Percentiles rank a stretch among this genome's conserved stretches.
phyloP scores from a whole-genome alignment of 768 basidiomycete genomes.

The Tylopilus subfusipes region DNA sequence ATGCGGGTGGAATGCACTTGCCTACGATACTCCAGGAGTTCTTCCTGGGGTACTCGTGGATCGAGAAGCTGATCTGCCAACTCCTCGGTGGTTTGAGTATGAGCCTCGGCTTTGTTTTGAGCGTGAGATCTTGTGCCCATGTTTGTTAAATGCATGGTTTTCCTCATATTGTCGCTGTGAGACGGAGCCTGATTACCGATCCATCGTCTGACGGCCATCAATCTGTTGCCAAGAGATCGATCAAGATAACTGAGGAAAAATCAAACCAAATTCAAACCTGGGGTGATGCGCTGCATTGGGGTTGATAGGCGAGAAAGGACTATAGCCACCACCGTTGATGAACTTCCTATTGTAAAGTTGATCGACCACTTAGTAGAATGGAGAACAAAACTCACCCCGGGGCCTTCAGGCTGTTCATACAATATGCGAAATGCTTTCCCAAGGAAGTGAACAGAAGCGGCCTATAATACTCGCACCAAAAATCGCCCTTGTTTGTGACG shows the following conservation, averaged over 20 bases:
- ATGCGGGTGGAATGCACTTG: conserved; percentile 32
- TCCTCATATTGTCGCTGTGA: conserved; percentile 37
- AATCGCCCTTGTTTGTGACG: conserved; percentile 60
- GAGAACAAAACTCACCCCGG: conserved; percentile 54
- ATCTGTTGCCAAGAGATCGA: conserved; percentile 34
- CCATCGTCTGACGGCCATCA: conserved; percentile 77
- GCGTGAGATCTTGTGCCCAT: conserved; percentile 24
- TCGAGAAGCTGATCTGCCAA: conserved; percentile 58
- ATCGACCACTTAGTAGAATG: background rate
- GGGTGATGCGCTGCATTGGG: conserved; percentile 36
- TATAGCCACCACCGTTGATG: conserved; percentile 60
- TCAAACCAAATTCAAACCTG: conserved; percentile 26
- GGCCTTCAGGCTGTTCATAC: conserved; percentile 85
- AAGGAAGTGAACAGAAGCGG: conserved; percentile 80
- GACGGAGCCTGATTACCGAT: conserved; percentile 54
- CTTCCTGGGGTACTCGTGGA: conserved; percentile 59
- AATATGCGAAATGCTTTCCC: conserved; percentile 86
- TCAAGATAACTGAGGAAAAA: conserved; percentile 24
- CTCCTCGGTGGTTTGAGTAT: conserved; percentile 47
- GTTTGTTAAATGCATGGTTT: conserved; percentile 35
- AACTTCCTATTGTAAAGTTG: conserved; percentile 51
- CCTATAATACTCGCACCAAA: conserved; percentile 88
- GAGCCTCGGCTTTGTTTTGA: conserved; percentile 28
- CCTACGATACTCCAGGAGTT: conserved; percentile 73
- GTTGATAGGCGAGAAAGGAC: conserved; percentile 70